phyloP scores from a whole-genome alignment of 1,284 basidiomycete genomes.

The Cryptococcus sp. region DNA sequence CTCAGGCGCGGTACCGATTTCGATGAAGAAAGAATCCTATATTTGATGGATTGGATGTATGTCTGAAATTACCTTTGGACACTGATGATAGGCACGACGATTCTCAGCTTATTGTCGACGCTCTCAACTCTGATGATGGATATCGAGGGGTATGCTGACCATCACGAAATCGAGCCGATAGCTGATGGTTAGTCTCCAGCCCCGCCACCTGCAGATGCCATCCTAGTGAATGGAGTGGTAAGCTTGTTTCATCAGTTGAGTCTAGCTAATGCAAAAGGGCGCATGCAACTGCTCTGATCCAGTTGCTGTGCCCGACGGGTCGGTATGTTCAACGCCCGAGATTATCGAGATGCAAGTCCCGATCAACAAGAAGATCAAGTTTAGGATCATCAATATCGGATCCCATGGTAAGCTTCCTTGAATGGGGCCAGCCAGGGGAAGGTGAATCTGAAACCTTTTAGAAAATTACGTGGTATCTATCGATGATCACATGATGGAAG shows the following conservation, averaged over 20 bases:
- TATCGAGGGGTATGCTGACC: slow-evolving; percentile 16
- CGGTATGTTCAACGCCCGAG: slow-evolving; percentile 1
- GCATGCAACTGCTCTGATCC: slow-evolving; percentile 2
- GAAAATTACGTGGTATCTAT: slow-evolving; percentile 20
- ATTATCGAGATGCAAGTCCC: slow-evolving; percentile 13
- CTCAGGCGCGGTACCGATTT: slow-evolving; percentile 16
- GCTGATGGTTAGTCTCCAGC: slow-evolving; percentile 4
- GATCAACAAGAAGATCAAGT: slow-evolving; percentile 9
- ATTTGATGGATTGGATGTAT: slow-evolving; percentile 32
- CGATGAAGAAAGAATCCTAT: slow-evolving; percentile 23
- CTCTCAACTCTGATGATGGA: slow-evolving; percentile 8
- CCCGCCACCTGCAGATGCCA: slow-evolving; percentile 18
- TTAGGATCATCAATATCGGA: slow-evolving; percentile 27
- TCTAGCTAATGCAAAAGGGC: slow-evolving; percentile 1
- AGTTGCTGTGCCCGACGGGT: neutral
- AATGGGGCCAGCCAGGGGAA: too few relatives aligned
- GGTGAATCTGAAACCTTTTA: too few relatives aligned
- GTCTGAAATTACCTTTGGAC: neutral
- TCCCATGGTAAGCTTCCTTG: slow-evolving; percentile 12
- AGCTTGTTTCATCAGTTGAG: neutral
- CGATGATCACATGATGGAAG: slow-evolving; percentile 28
- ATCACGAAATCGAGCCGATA: neutral
- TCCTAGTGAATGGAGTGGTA: slow-evolving; percentile 31
- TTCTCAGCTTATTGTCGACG: slow-evolving; percentile 20
- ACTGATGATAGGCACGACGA: slow-evolving; percentile 19